Evolutionary conservation across 2,329 filamentous ascomycete species (phyloP).

Genomic region (Aspergillus quadrilineatus): DNA sequence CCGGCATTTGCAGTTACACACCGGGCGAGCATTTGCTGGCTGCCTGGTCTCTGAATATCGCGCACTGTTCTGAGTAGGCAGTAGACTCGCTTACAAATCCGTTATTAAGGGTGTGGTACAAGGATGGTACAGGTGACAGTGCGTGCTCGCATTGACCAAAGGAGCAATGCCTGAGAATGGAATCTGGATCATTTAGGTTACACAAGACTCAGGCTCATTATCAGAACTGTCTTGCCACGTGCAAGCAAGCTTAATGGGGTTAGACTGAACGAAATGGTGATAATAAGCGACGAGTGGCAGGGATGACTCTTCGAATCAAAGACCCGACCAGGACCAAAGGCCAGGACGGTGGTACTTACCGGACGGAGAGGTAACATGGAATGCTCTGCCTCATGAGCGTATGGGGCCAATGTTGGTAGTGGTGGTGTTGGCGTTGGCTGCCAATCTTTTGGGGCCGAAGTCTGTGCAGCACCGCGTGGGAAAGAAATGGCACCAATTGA

Average conservation of each 20-base stretch:
- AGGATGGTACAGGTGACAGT: not conserved
- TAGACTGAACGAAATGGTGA: no score
- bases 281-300: no score
- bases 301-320: not conserved
- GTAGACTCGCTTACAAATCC: no score
- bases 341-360: no score
- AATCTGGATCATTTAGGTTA: slow-evolving; percentile 21
- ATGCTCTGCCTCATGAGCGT: not conserved
- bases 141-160: no score
- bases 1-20: no score
- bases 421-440: not conserved
- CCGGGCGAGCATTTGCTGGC: no score
- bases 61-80: no score
- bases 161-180: no score
- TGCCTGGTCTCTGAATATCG: no score
- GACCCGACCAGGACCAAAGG: no score
- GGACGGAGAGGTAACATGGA: not conserved
- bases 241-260: not conserved
- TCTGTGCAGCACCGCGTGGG: not conserved
- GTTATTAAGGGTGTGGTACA: not conserved
- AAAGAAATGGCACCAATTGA: not conserved
- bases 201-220: slow-evolving; percentile 12
- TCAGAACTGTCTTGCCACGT: slow-evolving; percentile 16
- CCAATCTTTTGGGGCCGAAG: not conserved
- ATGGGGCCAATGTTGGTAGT: not conserved